A percentile compares a stretch with the other conserved stretches of the same genome.
phyloP scores from a whole-genome alignment of 192 early-diverging fungal species.

The Mortierella claussenii region DNA sequence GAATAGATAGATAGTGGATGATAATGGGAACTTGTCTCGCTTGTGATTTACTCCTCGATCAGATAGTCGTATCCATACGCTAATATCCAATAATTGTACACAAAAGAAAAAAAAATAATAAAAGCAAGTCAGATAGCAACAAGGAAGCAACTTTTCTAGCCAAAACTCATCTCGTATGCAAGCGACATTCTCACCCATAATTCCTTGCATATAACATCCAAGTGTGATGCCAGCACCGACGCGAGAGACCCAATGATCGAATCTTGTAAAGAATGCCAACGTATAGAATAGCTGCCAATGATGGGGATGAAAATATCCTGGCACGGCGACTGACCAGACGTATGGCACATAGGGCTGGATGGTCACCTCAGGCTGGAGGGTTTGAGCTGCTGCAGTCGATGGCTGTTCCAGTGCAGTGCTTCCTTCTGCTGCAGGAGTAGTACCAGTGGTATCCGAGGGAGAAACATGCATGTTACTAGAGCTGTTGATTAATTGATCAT shows the following conservation, averaged over 20 bases:
- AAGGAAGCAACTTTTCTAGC: conserved; percentile 32
- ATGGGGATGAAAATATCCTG: conserved; percentile 71
- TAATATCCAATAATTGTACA: not conserved
- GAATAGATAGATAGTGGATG: no score
- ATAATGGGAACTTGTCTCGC: no score
- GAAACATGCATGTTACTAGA: conserved; percentile 13
- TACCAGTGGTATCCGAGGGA: conserved; percentile 1
- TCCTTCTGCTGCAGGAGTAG: not conserved
- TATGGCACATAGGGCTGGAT: conserved; percentile 29
- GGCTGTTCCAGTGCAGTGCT: not conserved
- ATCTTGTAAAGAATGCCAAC: conserved; percentile 83
- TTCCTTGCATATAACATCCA: conserved; percentile 80
- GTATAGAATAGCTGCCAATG: conserved; percentile 90
- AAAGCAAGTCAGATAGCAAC: not conserved
- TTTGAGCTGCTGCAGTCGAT: not conserved
- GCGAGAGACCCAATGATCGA: conserved; percentile 73
- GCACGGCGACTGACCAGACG: conserved; percentile 35
- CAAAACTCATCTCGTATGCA: conserved; percentile 73
- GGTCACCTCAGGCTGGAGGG: not conserved
- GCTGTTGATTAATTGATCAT: conserved; percentile 15
- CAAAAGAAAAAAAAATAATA: conserved; percentile 6
- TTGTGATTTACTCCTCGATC: conserved; percentile 53
- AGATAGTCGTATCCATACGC: conserved; percentile 69
- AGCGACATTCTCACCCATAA: conserved; percentile 49
- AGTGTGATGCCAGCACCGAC: conserved; percentile 76